Evolutionary conservation across 768 basidiomycete species (phyloP).

Genomic region (Postia placenta): DNA sequence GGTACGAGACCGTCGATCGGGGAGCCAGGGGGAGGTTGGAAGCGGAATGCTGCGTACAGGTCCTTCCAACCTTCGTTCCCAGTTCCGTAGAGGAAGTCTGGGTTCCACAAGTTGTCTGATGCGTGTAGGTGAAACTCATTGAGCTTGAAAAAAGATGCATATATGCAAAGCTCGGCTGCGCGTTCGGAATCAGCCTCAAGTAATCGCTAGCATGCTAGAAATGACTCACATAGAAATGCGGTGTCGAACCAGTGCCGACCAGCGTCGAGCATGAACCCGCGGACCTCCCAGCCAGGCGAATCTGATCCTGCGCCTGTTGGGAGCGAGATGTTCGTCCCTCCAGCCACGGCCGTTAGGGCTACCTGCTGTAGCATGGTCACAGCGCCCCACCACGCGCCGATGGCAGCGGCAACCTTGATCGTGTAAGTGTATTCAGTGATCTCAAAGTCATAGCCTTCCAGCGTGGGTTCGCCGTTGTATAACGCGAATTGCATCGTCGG

Average conservation of each 20-base stretch:
- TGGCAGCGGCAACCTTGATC: conserved; percentile 26
- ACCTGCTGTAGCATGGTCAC: conserved; percentile 37
- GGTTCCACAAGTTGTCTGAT: conserved; percentile 39
- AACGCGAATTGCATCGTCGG: conserved; percentile 22
- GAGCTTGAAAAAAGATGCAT: conserved; percentile 40
- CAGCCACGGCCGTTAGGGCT: conserved; percentile 19
- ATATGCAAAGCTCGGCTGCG: conserved; percentile 36
- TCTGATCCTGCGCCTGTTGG: conserved; percentile 31
- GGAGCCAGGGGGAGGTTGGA: conserved; percentile 30
- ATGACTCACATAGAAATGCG: conserved; percentile 29
- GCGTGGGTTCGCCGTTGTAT: conserved; percentile 31
- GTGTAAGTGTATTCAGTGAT: conserved; percentile 24
- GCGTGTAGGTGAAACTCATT: conserved; percentile 39
- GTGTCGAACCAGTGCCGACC: conserved; percentile 40
- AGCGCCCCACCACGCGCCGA: conserved; percentile 41
- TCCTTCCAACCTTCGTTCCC: conserved; percentile 29
- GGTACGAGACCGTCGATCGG: conserved; percentile 30
- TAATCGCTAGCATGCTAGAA: neutral
- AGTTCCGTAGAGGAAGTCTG: conserved; percentile 30
- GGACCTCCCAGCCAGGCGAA: conserved; percentile 37
- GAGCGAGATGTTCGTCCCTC: conserved; percentile 15
- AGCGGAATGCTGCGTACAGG: conserved; percentile 38
- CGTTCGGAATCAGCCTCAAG: too few relatives aligned
- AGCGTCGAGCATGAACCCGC: conserved; percentile 41
- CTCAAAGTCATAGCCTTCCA: conserved; percentile 33